These are phyloP conservation scores for Dictyostelium gargantuum DNA, from an alignment of 208 protist genomes.

Conservation along the genomic window DNA sequence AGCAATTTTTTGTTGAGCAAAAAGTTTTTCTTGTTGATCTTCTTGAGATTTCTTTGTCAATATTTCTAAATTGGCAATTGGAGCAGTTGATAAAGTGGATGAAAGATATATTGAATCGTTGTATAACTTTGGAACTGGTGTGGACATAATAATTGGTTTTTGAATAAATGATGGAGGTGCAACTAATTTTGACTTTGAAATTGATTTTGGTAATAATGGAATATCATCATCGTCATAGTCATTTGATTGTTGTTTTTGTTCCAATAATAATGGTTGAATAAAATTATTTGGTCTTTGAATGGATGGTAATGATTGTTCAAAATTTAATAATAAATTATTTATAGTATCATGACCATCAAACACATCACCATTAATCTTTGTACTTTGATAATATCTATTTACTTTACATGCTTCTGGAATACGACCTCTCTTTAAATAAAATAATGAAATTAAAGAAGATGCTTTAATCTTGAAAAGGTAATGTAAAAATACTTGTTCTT, in stretches of 20 bases:
- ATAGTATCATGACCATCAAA: not conserved
- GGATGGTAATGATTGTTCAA: constrained; percentile 2
- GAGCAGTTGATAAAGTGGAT: not conserved
- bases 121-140: not conserved
- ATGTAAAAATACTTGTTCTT: constrained; percentile 23
- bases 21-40: not conserved
- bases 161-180: constrained; percentile 2
- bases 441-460: not conserved
- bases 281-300: not conserved
- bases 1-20: not conserved
- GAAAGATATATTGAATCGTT: not conserved
- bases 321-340: not conserved
- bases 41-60: not conserved
- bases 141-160: not conserved
- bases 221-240: not conserved
- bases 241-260: not conserved
- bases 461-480: not conserved
- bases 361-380: not conserved
- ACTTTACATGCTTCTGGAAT: not conserved
- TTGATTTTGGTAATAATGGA: constrained; percentile 36
- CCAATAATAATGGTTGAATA: not conserved
- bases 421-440: not conserved
- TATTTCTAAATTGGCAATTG: not conserved
- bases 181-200: not conserved
- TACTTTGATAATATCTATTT: not conserved